Evolutionary conservation across 2,329 filamentous ascomycete species (phyloP), one percentile per base, ranked within the genome.

Genomic region (Amesomyces nigricolor): DNA sequence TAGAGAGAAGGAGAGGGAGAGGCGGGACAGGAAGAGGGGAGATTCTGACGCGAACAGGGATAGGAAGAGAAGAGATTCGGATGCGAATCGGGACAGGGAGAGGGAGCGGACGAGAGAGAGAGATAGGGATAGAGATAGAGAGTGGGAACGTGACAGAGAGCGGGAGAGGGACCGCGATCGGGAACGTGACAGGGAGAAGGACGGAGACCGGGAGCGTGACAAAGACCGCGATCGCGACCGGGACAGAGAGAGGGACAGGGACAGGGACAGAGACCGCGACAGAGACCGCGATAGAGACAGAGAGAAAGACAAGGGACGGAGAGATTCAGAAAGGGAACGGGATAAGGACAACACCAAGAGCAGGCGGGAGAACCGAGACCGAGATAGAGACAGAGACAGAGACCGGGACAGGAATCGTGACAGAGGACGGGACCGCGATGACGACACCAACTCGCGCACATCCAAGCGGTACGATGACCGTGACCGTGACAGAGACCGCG

Each of bases 201-300:
- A 44, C 11, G 3, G 26, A 4, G 39, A 44, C 26, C 22, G 32
- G 3, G 50, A 46, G 9, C 29, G 48, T 16, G 48, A 51, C 17
- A 29, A 29, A 8, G 50, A 51, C 16, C 22, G 51, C 4, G 47
- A 51, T 13, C n/a, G 35, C 2, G 47, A 49, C 7, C 35, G 51
- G 11, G 53, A 53, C 2, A 29, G 57, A 6, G 52, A 58, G 4
- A 29, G 37, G 17, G 58, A 57, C 3, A 46, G 69, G 22, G 22
- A 26, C 22, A 26, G 22, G 6, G 22, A 26, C 22, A 26, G 22
- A 4, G 22, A 26, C 22, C 3, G 22, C 2, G 22, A 26, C 22
- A 26, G 22, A 26, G 22, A 26, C 22, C 61, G 65, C 1, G 58
- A 66, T 29, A 57, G 70, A 6, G 59, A 67, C 32, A 64, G 75